These are phyloP conservation scores for Aphanomyces invadans DNA, from an alignment of 352 stramenopile genomes.

Conservation along the genomic window DNA sequence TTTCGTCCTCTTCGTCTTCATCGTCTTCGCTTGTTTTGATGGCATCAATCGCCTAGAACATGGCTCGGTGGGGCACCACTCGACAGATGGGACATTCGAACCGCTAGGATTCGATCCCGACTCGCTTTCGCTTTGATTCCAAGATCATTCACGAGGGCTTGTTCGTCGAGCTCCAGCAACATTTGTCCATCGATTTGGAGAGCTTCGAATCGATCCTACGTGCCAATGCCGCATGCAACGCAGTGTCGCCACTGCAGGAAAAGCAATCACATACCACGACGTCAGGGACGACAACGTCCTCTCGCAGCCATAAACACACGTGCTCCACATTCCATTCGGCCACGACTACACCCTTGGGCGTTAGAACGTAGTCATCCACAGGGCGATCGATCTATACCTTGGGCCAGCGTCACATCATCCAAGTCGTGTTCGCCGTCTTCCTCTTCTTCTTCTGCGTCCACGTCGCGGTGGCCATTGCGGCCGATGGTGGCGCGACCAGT, in stretches of 20 bases:
- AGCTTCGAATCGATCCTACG: slow-evolving; percentile 61
- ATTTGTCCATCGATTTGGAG: slow-evolving; percentile 58
- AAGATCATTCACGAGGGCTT: slow-evolving; percentile 69
- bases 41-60: slow-evolving; percentile 46
- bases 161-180: slow-evolving; percentile 61
- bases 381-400: slow-evolving; percentile 26
- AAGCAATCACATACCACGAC: slow-evolving; percentile 48
- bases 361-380: background rate
- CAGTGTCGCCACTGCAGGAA: no score
- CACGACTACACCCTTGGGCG: slow-evolving; percentile 35
- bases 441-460: slow-evolving; percentile 35
- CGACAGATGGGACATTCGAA: background rate
- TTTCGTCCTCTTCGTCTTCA: slow-evolving; percentile 37
- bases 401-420: slow-evolving; percentile 49
- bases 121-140: slow-evolving; percentile 55
- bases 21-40: slow-evolving; percentile 66
- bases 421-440: slow-evolving; percentile 41
- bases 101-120: slow-evolving; percentile 55
- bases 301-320: slow-evolving; percentile 68
- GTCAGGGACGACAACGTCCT: slow-evolving; percentile 62
- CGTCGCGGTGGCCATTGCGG: slow-evolving; percentile 27
- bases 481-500: no score
- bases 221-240: no score
- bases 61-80: background rate
- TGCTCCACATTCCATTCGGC: slow-evolving; percentile 76